Conservation (phyloP, 2,329 filamentous ascomycete species). For the Cercospora berteroae region DNA sequence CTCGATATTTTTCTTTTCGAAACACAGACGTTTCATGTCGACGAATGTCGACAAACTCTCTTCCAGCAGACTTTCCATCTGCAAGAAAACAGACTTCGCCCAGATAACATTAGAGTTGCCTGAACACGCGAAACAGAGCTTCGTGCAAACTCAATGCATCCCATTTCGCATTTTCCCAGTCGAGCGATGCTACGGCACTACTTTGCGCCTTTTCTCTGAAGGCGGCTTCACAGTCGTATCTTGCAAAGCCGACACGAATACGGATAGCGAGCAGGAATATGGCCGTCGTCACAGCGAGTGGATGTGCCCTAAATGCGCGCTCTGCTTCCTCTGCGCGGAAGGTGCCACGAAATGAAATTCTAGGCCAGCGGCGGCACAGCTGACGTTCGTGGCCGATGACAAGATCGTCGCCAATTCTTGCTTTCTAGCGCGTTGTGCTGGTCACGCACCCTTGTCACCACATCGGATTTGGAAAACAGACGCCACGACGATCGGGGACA, state of each 20-base stretch:
- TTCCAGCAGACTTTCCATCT: conserved; percentile 5
- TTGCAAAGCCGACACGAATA: not conserved
- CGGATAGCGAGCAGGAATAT: not conserved
- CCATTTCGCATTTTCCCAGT: conserved; percentile 9
- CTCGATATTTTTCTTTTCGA: not conserved
- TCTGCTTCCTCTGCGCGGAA: not conserved
- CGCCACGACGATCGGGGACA: not conserved
- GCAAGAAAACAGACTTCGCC: not conserved
- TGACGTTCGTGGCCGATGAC: conserved; percentile 19
- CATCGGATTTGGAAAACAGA: not conserved
- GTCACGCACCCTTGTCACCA: conserved; percentile 9
- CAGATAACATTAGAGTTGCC: conserved; percentile 2
- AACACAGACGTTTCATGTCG: conserved; percentile 4
- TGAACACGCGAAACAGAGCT: not conserved
- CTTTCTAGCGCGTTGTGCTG: conserved; percentile 11
- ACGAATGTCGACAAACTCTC: not conserved
- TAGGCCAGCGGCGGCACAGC: conserved; percentile 7
- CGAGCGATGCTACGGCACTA: not conserved
- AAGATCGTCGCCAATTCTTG: conserved; percentile 18
- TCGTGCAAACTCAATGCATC: conserved; percentile 5
- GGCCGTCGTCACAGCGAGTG: not conserved
- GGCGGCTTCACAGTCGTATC: not conserved
- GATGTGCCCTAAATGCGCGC: not conserved
- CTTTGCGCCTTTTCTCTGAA: not conserved
- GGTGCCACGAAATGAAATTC: not conserved